phyloP scores from a whole-genome alignment of 2,329 filamentous ascomycete genomes.

The Phaeosphaeria sp. region DNA sequence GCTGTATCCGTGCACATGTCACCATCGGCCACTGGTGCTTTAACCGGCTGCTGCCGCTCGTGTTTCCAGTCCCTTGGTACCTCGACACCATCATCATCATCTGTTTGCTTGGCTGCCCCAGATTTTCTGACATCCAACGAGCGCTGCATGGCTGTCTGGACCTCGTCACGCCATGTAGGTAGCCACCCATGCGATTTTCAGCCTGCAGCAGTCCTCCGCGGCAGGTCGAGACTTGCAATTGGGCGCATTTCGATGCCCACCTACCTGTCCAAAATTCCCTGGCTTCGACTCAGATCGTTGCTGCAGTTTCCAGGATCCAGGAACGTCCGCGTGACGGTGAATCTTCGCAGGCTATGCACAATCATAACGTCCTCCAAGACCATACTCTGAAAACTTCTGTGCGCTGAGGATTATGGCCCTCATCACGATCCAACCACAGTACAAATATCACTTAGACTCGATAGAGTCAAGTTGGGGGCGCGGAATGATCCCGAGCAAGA shows the following conservation, averaged over 20 bases:
- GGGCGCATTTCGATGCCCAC: background rate
- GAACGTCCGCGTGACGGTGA: background rate
- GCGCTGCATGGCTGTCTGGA: slow-evolving; percentile 7
- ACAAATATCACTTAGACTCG: too few species aligned
- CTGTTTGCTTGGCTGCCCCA: slow-evolving; percentile 5
- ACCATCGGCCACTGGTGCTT: slow-evolving; percentile 1
- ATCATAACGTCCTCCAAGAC: background rate
- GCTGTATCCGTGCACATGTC: slow-evolving; percentile 9
- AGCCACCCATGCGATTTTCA: background rate
- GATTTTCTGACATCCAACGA: background rate
- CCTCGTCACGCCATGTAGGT: slow-evolving; percentile 3
- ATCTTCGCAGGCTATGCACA: background rate
- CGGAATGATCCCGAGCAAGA: too few species aligned
- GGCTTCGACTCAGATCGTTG: background rate
- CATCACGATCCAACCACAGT: too few species aligned
- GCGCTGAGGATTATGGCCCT: background rate
- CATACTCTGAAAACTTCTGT: background rate
- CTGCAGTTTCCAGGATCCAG: background rate
- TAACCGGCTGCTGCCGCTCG: slow-evolving; percentile 27
- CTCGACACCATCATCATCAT: slow-evolving; percentile 6
- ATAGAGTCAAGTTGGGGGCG: too few species aligned
- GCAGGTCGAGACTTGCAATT: background rate
- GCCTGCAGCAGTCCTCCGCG: background rate
- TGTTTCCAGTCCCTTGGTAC: slow-evolving; percentile 14
- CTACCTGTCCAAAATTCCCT: background rate